These are phyloP conservation scores for Brettanomyces bruxellensis DNA, from an alignment of 805 yeast genomes.

Conservation along the genomic window DNA sequence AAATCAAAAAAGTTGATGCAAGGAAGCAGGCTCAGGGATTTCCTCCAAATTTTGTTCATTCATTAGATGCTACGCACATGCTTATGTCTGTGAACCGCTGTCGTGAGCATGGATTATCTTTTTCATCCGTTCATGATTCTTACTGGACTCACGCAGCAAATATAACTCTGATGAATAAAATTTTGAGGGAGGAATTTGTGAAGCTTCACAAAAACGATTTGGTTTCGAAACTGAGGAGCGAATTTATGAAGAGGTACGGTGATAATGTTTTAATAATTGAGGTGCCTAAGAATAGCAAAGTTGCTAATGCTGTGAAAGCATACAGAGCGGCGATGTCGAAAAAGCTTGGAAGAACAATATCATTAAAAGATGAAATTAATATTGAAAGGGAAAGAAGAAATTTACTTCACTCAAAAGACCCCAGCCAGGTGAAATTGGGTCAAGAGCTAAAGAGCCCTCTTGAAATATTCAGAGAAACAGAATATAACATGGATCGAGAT, in stretches of 20 bases:
- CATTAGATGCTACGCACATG: conserved; percentile 97
- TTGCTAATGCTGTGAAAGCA: conserved; percentile 40
- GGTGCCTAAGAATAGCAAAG: conserved; percentile 42
- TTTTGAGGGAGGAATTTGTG: conserved; percentile 73
- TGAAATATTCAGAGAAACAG: conserved; percentile 35
- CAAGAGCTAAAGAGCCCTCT: conserved; percentile 59
- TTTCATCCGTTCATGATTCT: conserved; percentile 96
- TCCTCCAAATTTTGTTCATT: conserved; percentile 93
- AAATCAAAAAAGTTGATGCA: conserved; percentile 71
- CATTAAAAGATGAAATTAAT: conserved; percentile 64
- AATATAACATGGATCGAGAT: conserved; percentile 12
- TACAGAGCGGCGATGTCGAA: conserved; percentile 41
- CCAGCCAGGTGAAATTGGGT: conserved; percentile 40
- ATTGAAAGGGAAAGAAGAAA: conserved; percentile 58
- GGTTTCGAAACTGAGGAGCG: conserved; percentile 60
- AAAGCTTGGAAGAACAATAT: conserved; percentile 44
- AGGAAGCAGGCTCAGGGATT: conserved; percentile 88
- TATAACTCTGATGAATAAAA: conserved; percentile 59
- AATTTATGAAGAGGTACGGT: conserved; percentile 72
- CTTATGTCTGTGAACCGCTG: conserved; percentile 77
- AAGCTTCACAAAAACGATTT: conserved; percentile 66
- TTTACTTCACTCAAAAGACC: conserved; percentile 43
- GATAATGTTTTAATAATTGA: conserved; percentile 55
- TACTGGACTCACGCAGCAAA: conserved; percentile 96
- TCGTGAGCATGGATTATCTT: conserved; percentile 51